Evolutionary conservation across 2,329 filamentous ascomycete species (phyloP).

Genomic region (Plenodomus biglobosus): DNA sequence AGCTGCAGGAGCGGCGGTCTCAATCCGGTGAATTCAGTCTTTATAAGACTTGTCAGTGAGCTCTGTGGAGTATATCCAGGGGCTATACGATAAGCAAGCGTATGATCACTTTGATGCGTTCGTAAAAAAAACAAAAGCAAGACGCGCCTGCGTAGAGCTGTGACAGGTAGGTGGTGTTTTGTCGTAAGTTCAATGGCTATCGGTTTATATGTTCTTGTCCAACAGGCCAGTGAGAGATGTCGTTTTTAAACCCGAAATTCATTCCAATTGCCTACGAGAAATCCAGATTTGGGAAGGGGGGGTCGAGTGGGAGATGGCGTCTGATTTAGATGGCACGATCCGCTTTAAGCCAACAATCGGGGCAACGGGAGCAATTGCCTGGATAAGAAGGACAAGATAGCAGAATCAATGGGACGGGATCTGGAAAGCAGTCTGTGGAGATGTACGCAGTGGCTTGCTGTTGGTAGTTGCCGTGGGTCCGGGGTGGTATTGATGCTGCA

Average conservation of each 20-base stretch:
- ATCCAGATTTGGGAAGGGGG: not conserved
- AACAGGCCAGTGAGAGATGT: slow-evolving; percentile 48
- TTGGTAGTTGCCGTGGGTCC: not conserved
- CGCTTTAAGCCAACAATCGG: not conserved
- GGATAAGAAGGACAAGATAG: not conserved
- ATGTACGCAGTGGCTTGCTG: not conserved
- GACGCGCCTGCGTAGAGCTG: slow-evolving; percentile 16
- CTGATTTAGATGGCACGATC: not conserved
- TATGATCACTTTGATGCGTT: slow-evolving; percentile 20
- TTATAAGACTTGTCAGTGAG: slow-evolving; percentile 33
- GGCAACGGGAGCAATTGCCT: not conserved
- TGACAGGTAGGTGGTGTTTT: slow-evolving; percentile 21
- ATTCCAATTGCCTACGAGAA: slow-evolving; percentile 30
- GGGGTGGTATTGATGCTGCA: not conserved
- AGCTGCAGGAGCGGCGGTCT: slow-evolving; percentile 30
- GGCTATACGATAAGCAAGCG: slow-evolving; percentile 33
- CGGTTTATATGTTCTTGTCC: slow-evolving; percentile 52
- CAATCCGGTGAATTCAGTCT: slow-evolving; percentile 23
- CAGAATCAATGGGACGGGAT: too few species aligned
- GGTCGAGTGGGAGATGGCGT: not conserved
- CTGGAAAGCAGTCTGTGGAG: too few species aligned
- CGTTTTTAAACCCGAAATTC: slow-evolving; percentile 47
- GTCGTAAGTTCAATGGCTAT: slow-evolving; percentile 16
- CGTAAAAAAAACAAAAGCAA: slow-evolving; percentile 37
- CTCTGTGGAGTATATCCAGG: slow-evolving; percentile 18